These are phyloP conservation scores for Penicillium sp. DNA, from an alignment of 2,329 filamentous ascomycete species.

Conservation along the genomic window DNA sequence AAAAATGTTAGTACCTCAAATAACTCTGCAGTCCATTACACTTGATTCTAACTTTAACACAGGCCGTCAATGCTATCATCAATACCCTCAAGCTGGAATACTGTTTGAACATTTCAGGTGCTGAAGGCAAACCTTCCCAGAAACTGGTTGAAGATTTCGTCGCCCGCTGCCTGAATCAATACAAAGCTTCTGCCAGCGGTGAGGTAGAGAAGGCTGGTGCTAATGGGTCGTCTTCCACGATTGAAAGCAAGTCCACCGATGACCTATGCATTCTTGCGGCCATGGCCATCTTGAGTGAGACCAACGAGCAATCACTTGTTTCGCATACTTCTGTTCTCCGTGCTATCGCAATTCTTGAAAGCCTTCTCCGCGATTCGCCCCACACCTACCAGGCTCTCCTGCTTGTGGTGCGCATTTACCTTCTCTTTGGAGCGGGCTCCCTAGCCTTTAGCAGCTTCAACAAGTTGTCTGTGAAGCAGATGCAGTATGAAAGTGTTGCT, in stretches of 20 bases:
- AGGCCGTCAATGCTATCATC: constrained; percentile 35
- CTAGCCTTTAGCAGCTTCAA: constrained; percentile 48
- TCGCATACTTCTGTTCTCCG: constrained; percentile 37
- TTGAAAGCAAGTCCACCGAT: constrained; percentile 46
- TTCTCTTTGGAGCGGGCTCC: constrained; percentile 46
- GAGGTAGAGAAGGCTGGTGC: constrained; percentile 8
- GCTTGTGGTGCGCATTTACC: constrained; percentile 45
- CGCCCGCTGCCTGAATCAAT: constrained; percentile 38
- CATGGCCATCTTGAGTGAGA: constrained; percentile 36
- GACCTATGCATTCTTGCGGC: constrained; percentile 46
- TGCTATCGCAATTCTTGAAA: constrained; percentile 41
- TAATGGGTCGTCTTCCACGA: constrained; percentile 31
- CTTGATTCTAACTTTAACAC: constrained; percentile 2
- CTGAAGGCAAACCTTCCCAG: constrained; percentile 26
- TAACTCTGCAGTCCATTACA: background rate
- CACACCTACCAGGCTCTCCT: constrained; percentile 50
- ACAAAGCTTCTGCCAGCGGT: constrained; percentile 25
- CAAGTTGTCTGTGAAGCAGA: constrained; percentile 49
- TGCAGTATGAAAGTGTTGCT: constrained; percentile 50
- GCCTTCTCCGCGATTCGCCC: constrained; percentile 42
- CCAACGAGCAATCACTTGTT: constrained; percentile 18
- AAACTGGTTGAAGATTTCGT: constrained; percentile 39
- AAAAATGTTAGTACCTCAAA: constrained; percentile 23
- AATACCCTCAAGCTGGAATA: constrained; percentile 48
- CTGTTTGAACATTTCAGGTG: constrained; percentile 37